These are phyloP conservation scores for Calendula officinalis DNA, from an alignment of 129 eudicot species.

Conservation along the genomic window DNA sequence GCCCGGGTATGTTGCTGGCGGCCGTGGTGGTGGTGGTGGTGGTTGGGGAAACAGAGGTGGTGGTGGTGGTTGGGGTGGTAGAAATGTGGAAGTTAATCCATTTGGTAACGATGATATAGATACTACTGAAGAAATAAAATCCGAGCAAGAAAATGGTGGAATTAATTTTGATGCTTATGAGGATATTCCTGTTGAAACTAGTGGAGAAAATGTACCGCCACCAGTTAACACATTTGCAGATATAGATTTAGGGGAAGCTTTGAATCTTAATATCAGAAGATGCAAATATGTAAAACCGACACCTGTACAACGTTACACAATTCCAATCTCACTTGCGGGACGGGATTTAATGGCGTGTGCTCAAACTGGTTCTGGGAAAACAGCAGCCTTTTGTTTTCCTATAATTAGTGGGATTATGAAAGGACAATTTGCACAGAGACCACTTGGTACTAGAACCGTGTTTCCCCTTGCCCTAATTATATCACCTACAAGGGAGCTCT, in stretches of 20 bases:
- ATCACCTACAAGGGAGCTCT: constrained; percentile 80
- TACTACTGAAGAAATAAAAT: constrained; percentile 41
- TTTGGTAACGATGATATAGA: constrained; percentile 24
- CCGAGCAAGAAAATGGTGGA: constrained; percentile 43
- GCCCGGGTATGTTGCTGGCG: constrained; percentile 14
- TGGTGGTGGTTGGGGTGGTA: constrained; percentile 29
- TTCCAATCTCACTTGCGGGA: constrained; percentile 74
- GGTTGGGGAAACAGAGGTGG: constrained; percentile 25
- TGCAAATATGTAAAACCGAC: constrained; percentile 85
- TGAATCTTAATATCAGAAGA: constrained; percentile 64
- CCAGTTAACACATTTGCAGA: constrained; percentile 81
- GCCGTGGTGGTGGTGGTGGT: constrained; percentile 21
- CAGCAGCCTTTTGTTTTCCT: constrained; percentile 86
- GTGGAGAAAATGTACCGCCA: constrained; percentile 70
- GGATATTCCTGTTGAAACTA: constrained; percentile 82
- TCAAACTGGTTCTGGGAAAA: constrained; percentile 82
- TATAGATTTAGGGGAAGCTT: constrained; percentile 70
- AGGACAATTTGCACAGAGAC: constrained; percentile 36
- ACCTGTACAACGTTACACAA: constrained; percentile 73
- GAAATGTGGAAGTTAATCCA: constrained; percentile 30
- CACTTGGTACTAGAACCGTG: constrained; percentile 54
- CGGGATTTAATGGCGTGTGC: constrained; percentile 91
- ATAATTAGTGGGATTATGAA: constrained; percentile 79
- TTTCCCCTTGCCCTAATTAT: constrained; percentile 72
- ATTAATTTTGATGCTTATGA: constrained; percentile 85